Percentiles rank a stretch among this genome's conserved stretches.
Conservation (phyloP, 2,329 filamentous ascomycete genomes). For the Fusarium setosum region DNA sequence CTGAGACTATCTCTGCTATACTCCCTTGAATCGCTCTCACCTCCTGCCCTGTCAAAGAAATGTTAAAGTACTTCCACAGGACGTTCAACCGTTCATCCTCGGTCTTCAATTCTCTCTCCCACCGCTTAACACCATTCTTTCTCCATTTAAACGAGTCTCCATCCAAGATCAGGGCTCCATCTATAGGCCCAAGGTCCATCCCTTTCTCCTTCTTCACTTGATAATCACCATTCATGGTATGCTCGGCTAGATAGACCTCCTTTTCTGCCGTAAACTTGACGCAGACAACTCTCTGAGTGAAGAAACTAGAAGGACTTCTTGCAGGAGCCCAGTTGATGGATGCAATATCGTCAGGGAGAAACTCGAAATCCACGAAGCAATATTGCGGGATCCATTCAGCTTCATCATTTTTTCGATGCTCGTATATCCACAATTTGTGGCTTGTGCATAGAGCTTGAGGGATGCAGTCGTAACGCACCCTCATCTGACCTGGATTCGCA, state of each 20-base stretch:
- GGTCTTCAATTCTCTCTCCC: not conserved
- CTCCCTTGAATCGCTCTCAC: not conserved
- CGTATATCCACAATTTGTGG: slow-evolving; percentile 54
- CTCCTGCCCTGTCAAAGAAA: not conserved
- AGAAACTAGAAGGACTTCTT: slow-evolving; percentile 49
- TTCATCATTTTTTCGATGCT: slow-evolving; percentile 28
- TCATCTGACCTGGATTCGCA: slow-evolving; percentile 52
- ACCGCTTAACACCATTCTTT: not conserved
- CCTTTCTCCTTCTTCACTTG: not conserved
- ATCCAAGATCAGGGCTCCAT: not conserved
- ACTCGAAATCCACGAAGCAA: slow-evolving; percentile 62
- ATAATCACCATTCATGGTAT: not conserved
- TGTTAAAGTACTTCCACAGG: not conserved
- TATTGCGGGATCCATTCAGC: slow-evolving; percentile 59
- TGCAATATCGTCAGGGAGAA: slow-evolving; percentile 57
- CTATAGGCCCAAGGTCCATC: not conserved
- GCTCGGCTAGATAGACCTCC: slow-evolving; percentile 17
- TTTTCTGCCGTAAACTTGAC: slow-evolving; percentile 46
- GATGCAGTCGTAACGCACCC: too few species aligned
- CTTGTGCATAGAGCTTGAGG: slow-evolving; percentile 33
- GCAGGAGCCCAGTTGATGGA: slow-evolving; percentile 56
- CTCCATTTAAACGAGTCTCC: not conserved
- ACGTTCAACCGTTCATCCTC: not conserved
- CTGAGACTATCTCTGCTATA: too few species aligned
- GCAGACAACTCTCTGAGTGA: slow-evolving; percentile 50